A percentile compares a stretch with the other conserved stretches of the same genome.
Conservation (phyloP, 495 filamentous ascomycete genomes). For the Aspergillus bertholletiae region DNA sequence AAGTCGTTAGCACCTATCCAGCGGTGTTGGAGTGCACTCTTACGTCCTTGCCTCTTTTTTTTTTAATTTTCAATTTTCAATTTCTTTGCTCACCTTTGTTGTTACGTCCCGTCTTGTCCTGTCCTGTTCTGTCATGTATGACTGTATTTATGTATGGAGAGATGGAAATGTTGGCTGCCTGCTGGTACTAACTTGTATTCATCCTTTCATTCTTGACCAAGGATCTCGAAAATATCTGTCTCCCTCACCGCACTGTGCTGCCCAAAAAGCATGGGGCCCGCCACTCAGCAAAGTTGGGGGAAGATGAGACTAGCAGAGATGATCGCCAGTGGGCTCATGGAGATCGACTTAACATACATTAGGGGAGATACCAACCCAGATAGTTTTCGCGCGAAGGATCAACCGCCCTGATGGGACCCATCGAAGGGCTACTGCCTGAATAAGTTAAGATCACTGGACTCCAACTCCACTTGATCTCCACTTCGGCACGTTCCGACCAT, state of each 20-base stretch:
- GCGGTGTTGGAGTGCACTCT: not conserved
- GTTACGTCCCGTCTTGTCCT: not conserved
- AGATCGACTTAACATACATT: not conserved
- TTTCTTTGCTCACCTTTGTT: not conserved
- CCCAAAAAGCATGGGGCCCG: not conserved
- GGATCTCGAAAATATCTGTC: not conserved
- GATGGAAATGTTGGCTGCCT: not conserved
- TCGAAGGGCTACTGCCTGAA: too few species aligned
- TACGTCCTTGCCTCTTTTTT: slow-evolving; percentile 8
- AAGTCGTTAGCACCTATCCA: slow-evolving; percentile 2
- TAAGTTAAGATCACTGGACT: too few species aligned
- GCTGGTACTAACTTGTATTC: not conserved
- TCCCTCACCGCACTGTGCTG: not conserved
- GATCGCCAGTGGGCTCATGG: not conserved
- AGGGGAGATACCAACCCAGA: too few species aligned
- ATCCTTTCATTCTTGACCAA: slow-evolving; percentile 1
- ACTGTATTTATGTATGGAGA: not conserved
- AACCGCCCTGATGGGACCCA: too few species aligned
- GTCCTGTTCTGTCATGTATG: not conserved
- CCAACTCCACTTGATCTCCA: slow-evolving; percentile 1
- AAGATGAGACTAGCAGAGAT: slow-evolving; percentile 4
- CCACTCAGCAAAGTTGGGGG: slow-evolving; percentile 2
- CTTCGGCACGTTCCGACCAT: slow-evolving; percentile 26
- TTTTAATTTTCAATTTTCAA: too few species aligned
- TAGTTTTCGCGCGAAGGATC: too few species aligned